phyloP scores from a whole-genome alignment of 257 asterid genomes.

The Coffea canephora region DNA sequence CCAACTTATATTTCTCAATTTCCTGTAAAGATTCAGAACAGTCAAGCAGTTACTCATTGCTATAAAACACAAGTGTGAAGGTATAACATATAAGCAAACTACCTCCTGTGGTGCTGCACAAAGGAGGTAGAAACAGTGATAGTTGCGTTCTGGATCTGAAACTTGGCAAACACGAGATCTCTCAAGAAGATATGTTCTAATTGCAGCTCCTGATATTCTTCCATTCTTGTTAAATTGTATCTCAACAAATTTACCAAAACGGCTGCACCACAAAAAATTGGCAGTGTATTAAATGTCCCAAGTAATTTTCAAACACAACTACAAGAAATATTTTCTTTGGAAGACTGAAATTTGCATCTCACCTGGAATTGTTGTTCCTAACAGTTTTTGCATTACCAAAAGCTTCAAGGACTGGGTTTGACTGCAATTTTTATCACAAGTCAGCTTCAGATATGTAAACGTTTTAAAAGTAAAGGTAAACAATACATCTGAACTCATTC shows the following conservation, averaged over 20 bases:
- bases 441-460: background rate
- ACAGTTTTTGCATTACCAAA: conserved; percentile 99
- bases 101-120: conserved; percentile 99
- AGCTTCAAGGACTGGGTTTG: conserved; percentile 98
- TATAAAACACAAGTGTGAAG: conserved; percentile 18
- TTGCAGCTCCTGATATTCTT: conserved; percentile 97
- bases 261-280: conserved; percentile 53
- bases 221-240: conserved; percentile 91
- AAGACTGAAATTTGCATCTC: conserved; percentile 15
- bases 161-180: conserved; percentile 98
- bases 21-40: conserved; percentile 56
- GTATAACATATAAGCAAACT: conserved; percentile 15
- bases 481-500: background rate
- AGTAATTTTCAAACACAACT: conserved; percentile 2
- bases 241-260: conserved; percentile 96
- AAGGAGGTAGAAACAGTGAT: conserved; percentile 92
- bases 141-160: conserved; percentile 96
- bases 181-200: conserved; percentile 95
- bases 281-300: background rate
- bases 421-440: conserved; percentile 48
- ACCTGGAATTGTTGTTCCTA: conserved; percentile 97
- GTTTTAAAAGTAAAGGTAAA: conserved; percentile 13
- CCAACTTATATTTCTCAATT: conserved; percentile 77
- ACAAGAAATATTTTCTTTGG: background rate
- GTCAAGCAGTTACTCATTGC: conserved; percentile 21